Percentiles rank a stretch among this genome's conserved stretches.
Conservation (phyloP, 441 rosid species). For the Pelargonium citronellum region DNA sequence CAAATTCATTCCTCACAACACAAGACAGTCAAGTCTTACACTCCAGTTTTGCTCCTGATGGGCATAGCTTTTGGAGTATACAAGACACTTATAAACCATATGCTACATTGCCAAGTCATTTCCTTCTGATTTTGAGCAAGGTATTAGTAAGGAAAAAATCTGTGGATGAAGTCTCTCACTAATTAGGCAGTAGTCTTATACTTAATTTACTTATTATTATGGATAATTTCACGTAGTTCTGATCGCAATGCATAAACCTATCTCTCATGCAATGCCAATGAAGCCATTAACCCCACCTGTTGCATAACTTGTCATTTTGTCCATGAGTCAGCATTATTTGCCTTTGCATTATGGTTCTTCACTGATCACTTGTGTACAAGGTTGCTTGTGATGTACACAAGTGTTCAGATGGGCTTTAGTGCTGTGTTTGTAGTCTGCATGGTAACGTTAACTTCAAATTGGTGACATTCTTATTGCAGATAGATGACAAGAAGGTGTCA, state of each 20-base stretch:
- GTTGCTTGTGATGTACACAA: conserved; percentile 3
- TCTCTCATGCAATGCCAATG: not conserved
- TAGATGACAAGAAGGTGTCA: conserved; percentile 40
- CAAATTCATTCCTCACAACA: not conserved
- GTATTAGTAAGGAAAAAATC: not conserved
- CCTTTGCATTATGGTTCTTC: not conserved
- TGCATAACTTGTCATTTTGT: not conserved
- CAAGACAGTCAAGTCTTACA: not conserved
- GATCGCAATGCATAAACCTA: not conserved
- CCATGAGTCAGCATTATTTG: not conserved
- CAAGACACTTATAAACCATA: too few relatives aligned
- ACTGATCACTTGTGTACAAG: conserved; percentile 10
- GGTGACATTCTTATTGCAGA: conserved; percentile 42
- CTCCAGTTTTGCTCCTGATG: not conserved
- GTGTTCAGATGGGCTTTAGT: conserved; percentile 7
- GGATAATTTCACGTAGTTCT: not conserved
- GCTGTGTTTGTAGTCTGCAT: not conserved
- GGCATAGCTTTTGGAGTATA: not conserved
- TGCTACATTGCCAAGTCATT: too few relatives aligned
- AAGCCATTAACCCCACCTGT: not conserved
- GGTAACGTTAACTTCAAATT: conserved; percentile 13
- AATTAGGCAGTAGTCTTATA: not conserved
- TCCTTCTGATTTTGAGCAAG: not conserved
- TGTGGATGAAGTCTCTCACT: not conserved
- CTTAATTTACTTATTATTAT: not conserved